These are phyloP conservation scores for Ogataea chonburiensis DNA, from an alignment of 805 yeast genomes.

Conservation along the genomic window DNA sequence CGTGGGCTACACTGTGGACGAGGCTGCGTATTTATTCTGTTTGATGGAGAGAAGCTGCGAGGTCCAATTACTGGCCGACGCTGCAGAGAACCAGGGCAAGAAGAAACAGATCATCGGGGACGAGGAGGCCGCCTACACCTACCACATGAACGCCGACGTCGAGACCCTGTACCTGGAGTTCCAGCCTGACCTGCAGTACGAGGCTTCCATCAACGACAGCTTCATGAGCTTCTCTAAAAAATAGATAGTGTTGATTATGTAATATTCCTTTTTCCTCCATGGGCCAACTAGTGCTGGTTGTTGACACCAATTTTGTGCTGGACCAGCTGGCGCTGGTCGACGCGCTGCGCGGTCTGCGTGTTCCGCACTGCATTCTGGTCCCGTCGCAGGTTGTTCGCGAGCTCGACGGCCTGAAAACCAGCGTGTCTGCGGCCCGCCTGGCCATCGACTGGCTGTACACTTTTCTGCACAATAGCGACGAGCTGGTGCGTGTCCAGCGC, in stretches of 20 bases:
- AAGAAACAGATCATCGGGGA: constrained; percentile 47
- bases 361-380: constrained; percentile 49
- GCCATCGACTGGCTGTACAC: constrained; percentile 79
- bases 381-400: constrained; percentile 74
- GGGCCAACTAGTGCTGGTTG: constrained; percentile 42
- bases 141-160: constrained; percentile 57
- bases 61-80: constrained; percentile 63
- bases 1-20: constrained; percentile 68
- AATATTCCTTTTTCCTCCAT: constrained; percentile 1
- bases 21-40: constrained; percentile 66
- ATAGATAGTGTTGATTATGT: constrained; percentile 1
- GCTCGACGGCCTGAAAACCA: constrained; percentile 75
- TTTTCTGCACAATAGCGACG: constrained; percentile 50
- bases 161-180: constrained; percentile 71
- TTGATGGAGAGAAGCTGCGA: constrained; percentile 64
- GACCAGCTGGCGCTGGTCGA: constrained; percentile 64
- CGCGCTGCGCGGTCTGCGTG: constrained; percentile 42
- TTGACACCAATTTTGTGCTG: constrained; percentile 82
- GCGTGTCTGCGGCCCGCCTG: constrained; percentile 50
- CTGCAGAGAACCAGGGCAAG: constrained; percentile 42
- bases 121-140: constrained; percentile 67
- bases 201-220: constrained; percentile 33
- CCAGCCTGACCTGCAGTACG: constrained; percentile 65
- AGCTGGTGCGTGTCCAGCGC: constrained; percentile 64
- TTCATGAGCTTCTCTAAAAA: constrained; percentile 29